Conservation (phyloP, 257 asterid species). For the Rhazya stricta region DNA sequence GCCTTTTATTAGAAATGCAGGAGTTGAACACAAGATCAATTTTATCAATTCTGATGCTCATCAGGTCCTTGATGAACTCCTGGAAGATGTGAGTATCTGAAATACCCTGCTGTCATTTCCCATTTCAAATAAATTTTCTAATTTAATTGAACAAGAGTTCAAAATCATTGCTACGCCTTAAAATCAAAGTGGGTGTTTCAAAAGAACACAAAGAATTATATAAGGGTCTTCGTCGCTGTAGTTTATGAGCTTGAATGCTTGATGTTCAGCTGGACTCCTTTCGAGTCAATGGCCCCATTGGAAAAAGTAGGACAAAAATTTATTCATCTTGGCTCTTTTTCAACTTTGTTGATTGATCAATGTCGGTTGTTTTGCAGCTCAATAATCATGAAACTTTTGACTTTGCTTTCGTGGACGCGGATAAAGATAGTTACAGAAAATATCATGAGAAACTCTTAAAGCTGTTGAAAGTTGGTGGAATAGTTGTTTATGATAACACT, state of each 20-base stretch:
- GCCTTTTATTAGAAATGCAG: conserved; percentile 33
- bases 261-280: no score
- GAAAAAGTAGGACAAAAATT: not conserved
- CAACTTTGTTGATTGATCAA: not conserved
- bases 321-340: no score
- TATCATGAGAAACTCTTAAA: conserved; percentile 46
- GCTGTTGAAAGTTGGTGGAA: conserved; percentile 45
- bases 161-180: no score
- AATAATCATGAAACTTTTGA: conserved; percentile 30
- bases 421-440: conserved; percentile 16
- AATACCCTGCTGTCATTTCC: not conserved
- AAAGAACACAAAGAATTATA: no score
- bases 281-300: no score
- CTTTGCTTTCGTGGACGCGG: conserved; percentile 61
- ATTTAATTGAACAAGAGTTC: no score
- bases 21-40: conserved; percentile 36
- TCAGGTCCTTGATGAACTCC: conserved; percentile 30
- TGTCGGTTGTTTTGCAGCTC: conserved; percentile 10
- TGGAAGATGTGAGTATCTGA: conserved; percentile 20
- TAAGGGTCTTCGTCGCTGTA: no score
- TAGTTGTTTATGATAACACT: conserved; percentile 51
- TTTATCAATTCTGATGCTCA: conserved; percentile 13
- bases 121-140: not conserved
- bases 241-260: no score
- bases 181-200: no score